phyloP scores from a whole-genome alignment of 805 yeast genomes.

The Saccharomycopsis sp. region DNA sequence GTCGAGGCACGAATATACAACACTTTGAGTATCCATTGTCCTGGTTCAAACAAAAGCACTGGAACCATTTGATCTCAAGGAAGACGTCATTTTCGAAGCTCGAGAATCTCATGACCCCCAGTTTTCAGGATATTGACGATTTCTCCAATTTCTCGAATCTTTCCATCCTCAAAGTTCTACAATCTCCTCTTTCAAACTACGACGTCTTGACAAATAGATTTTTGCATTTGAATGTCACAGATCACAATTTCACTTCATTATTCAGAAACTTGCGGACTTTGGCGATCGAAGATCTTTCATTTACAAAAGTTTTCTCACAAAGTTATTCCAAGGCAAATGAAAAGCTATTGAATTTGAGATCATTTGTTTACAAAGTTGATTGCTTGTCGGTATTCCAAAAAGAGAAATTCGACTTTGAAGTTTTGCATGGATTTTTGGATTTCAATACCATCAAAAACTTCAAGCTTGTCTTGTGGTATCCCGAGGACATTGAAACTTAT shows the following conservation, averaged over 20 bases:
- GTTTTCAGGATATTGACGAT: too few species aligned
- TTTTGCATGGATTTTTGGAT: conserved; percentile 6
- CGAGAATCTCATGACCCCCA: too few species aligned
- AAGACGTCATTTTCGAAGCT: too few species aligned
- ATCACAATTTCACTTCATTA: not conserved
- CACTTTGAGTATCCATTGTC: too few species aligned
- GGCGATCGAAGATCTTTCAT: conserved; percentile 15
- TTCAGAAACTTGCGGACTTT: conserved; percentile 4
- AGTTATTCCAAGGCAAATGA: not conserved
- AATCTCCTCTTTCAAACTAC: too few species aligned
- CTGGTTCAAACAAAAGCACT: too few species aligned
- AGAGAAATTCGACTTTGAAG: conserved; percentile 12
- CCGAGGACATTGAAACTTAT: conserved; percentile 15
- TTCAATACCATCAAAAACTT: conserved; percentile 11
- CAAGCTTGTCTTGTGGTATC: conserved; percentile 16
- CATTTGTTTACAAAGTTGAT: conserved; percentile 18
- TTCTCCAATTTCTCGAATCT: too few species aligned
- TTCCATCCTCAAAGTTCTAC: too few species aligned
- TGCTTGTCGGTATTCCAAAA: conserved; percentile 10
- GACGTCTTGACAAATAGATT: too few species aligned
- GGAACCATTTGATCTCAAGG: too few species aligned
- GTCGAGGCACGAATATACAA: too few species aligned
- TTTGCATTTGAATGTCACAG: too few species aligned
- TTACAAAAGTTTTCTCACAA: conserved; percentile 1
- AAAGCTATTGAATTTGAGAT: conserved; percentile 2